Evolutionary conservation across 2,329 filamentous ascomycete species (phyloP).

Genomic region (Diaporthe destruens): DNA sequence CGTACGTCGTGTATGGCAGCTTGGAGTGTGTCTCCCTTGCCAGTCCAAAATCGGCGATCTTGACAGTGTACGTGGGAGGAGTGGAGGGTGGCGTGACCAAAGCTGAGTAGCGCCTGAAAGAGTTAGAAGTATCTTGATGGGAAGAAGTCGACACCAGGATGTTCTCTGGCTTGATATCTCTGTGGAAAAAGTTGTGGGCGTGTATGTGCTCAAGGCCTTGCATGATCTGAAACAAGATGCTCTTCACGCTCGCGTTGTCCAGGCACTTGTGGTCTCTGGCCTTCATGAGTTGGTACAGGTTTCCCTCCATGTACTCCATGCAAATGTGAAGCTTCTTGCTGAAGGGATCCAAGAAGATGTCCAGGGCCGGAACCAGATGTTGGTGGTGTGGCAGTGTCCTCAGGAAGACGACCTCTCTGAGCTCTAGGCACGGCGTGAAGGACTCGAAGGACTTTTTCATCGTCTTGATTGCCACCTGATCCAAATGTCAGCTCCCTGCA

Average conservation of each 20-base stretch:
- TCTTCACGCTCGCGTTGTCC: conserved; percentile 93
- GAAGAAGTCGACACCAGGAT: conserved; percentile 95
- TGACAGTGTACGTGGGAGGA: conserved; percentile 93
- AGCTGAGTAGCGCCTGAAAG: conserved; percentile 92
- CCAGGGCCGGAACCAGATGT: conserved; percentile 95
- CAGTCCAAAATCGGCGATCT: conserved; percentile 97
- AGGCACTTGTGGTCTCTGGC: conserved; percentile 94
- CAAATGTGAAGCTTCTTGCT: conserved; percentile 97
- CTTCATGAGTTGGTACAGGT: conserved; percentile 99
- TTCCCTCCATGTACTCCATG: conserved; percentile 99
- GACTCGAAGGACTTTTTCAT: conserved; percentile 99
- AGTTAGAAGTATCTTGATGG: conserved; percentile 82
- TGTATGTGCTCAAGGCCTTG: conserved; percentile 97
- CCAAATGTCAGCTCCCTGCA: conserved; percentile 28
- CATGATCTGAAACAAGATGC: conserved; percentile 97
- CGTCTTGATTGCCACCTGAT: conserved; percentile 96
- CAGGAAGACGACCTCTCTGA: conserved; percentile 96
- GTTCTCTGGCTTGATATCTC: conserved; percentile 99
- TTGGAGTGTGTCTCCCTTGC: conserved; percentile 98
- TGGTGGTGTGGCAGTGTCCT: conserved; percentile 87
- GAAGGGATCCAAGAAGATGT: conserved; percentile 97
- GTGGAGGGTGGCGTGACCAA: conserved; percentile 95
- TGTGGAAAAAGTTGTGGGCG: conserved; percentile 96
- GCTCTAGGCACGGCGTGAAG: conserved; percentile 88
- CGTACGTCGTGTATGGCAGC: conserved; percentile 96